Percentiles rank a stretch among this genome's conserved stretches.
Evolutionary conservation across 495 filamentous ascomycete species (phyloP).

Genomic region (Aspergillus asperescens): DNA sequence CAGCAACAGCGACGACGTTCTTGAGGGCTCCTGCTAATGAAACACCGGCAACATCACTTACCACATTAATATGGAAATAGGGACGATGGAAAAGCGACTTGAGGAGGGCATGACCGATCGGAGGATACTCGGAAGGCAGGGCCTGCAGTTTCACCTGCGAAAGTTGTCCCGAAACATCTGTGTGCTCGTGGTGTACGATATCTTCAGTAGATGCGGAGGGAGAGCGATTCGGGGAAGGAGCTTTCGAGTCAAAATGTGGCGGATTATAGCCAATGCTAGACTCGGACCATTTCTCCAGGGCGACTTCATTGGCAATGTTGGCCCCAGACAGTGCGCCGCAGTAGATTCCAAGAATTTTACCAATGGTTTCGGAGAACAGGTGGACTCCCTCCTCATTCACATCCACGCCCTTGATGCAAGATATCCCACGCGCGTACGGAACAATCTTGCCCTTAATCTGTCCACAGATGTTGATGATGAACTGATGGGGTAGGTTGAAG

Average conservation of each 20-base stretch:
- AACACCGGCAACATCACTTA: conserved; percentile 89
- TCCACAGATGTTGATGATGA: conserved; percentile 82
- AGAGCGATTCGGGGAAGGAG: conserved; percentile 57
- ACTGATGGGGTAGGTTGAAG: conserved; percentile 98
- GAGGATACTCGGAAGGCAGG: conserved; percentile 72
- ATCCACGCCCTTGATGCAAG: conserved; percentile 96
- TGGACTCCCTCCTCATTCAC: conserved; percentile 75
- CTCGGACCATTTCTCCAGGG: conserved; percentile 91
- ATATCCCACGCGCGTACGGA: conserved; percentile 88
- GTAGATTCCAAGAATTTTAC: conserved; percentile 85
- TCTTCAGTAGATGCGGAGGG: conserved; percentile 53
- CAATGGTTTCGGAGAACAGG: conserved; percentile 94
- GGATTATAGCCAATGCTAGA: conserved; percentile 96
- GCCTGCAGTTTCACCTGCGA: conserved; percentile 63
- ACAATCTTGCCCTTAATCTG: conserved; percentile 83
- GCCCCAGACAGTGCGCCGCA: conserved; percentile 93
- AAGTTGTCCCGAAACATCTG: conserved; percentile 55
- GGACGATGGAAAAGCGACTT: conserved; percentile 88
- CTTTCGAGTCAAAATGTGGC: conserved; percentile 72
- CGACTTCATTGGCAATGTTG: conserved; percentile 95
- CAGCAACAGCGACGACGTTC: conserved; percentile 92
- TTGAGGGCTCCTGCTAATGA: conserved; percentile 94
- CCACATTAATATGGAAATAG: conserved; percentile 94
- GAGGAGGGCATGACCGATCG: conserved; percentile 72
- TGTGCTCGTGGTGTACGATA: conserved; percentile 58